These are phyloP conservation scores for Asparagopsis taxiformis DNA, from an alignment of 31 red algal species.

Conservation along the genomic window DNA sequence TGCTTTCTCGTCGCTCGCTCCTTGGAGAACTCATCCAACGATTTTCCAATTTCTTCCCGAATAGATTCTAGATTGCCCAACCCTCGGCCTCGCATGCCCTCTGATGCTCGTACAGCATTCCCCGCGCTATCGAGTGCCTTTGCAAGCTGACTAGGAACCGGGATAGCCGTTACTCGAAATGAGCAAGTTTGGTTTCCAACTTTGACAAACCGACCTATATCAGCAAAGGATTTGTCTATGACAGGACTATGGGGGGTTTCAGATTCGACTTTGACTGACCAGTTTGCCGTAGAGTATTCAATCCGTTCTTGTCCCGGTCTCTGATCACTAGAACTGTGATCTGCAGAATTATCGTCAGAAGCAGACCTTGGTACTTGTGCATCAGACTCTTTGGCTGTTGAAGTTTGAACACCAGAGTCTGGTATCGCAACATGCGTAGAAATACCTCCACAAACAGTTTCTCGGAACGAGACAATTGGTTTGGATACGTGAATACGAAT, in stretches of 20 bases:
- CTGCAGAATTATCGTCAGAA: no score
- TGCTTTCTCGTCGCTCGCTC: conserved; percentile 14
- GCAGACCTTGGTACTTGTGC: no score
- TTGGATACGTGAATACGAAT: conserved; percentile 81
- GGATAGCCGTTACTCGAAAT: conserved; percentile 50
- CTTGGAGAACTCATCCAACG: conserved; percentile 27
- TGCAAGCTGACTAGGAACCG: conserved; percentile 53
- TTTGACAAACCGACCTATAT: conserved; percentile 28
- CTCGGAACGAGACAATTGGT: conserved; percentile 84
- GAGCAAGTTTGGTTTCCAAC: conserved; percentile 37
- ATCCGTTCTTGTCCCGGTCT: no score
- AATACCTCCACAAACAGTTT: conserved; percentile 78
- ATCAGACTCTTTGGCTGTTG: not conserved
- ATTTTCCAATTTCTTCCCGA: conserved; percentile 13
- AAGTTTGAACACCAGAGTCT: no score
- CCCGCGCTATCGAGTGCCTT: conserved; percentile 56
- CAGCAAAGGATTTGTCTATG: conserved; percentile 4
- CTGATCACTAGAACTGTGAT: no score
- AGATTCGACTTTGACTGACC: not conserved
- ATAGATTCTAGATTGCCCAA: not conserved
- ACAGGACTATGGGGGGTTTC: not conserved
- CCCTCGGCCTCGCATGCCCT: not conserved
- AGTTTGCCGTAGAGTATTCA: no score
- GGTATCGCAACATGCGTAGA: conserved; percentile 35
- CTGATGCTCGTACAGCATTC: conserved; percentile 24